Evolutionary conservation across 2,329 filamentous ascomycete genomes (phyloP).

Genomic region (Coleophoma eucalyptorum): DNA sequence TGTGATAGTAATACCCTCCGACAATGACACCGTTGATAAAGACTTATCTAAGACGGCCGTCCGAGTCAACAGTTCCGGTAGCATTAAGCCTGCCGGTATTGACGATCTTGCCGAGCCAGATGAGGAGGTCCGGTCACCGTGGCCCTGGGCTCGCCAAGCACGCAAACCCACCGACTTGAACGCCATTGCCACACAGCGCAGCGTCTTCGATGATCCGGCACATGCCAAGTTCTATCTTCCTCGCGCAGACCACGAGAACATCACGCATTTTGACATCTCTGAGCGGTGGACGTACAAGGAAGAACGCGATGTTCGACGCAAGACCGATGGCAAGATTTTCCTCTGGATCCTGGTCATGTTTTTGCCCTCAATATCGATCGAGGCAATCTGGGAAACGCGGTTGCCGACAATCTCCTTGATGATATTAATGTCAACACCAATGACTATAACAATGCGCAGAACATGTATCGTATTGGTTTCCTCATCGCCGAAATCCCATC

Average conservation of each 20-base stretch:
- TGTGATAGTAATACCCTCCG: not conserved
- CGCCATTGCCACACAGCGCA: conserved; percentile 4
- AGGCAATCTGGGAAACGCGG: conserved; percentile 52
- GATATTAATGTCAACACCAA: conserved; percentile 41
- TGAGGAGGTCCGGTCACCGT: conserved; percentile 1
- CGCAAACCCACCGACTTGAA: conserved; percentile 5
- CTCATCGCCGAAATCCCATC: conserved; percentile 56
- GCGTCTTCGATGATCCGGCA: conserved; percentile 6
- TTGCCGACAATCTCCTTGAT: conserved; percentile 55
- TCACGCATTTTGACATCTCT: conserved; percentile 26
- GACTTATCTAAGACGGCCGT: not conserved
- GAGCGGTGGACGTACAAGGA: conserved; percentile 33
- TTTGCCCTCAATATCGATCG: conserved; percentile 58
- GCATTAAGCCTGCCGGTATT: not conserved
- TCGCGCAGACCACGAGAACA: conserved; percentile 31
- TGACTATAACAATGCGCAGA: conserved; percentile 48
- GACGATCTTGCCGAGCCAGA: conserved; percentile 4
- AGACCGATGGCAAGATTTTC: conserved; percentile 35
- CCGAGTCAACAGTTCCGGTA: not conserved
- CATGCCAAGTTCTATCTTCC: conserved; percentile 3
- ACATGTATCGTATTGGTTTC: conserved; percentile 48
- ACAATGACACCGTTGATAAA: not conserved
- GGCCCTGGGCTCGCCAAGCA: conserved; percentile 1
- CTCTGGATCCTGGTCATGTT: conserved; percentile 31
- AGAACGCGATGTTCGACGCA: conserved; percentile 27